Percentiles rank a stretch among this genome's conserved stretches.
Conservation (phyloP, 345 rosid species). For the Eucalyptus sp. region DNA sequence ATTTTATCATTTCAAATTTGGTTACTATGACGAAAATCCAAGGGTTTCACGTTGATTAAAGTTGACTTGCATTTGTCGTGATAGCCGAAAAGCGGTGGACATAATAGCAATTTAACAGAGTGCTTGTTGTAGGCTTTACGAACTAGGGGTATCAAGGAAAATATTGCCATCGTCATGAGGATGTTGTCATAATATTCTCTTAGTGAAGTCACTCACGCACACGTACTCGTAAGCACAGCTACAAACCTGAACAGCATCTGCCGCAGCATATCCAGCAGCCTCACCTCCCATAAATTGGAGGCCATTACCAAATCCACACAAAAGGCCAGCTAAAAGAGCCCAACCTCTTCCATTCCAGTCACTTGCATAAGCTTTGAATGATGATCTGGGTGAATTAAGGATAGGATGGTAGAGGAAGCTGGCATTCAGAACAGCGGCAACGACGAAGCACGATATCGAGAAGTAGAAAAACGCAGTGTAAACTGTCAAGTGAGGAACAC, state of each 20-base stretch:
- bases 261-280: constrained; percentile 89
- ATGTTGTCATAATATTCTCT: neutral
- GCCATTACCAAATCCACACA: constrained; percentile 80
- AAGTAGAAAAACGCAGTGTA: constrained; percentile 84
- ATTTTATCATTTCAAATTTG: neutral
- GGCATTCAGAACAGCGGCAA: constrained; percentile 47
- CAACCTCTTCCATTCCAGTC: constrained; percentile 80
- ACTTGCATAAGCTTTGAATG: constrained; percentile 43
- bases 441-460: constrained; percentile 49
- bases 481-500: constrained; percentile 57
- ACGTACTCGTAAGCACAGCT: neutral
- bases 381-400: constrained; percentile 42
- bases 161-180: neutral
- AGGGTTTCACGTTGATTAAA: neutral
- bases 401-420: constrained; percentile 53
- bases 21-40: neutral
- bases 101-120: neutral
- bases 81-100: neutral
- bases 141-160: neutral
- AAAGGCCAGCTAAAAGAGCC: constrained; percentile 77
- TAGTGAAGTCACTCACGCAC: neutral
- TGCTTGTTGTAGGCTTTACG: neutral
- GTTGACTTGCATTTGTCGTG: neutral
- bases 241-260: constrained; percentile 74
- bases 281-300: constrained; percentile 88